Conservation (phyloP, 257 asterid genomes). For the Leptodermis oblonga region DNA sequence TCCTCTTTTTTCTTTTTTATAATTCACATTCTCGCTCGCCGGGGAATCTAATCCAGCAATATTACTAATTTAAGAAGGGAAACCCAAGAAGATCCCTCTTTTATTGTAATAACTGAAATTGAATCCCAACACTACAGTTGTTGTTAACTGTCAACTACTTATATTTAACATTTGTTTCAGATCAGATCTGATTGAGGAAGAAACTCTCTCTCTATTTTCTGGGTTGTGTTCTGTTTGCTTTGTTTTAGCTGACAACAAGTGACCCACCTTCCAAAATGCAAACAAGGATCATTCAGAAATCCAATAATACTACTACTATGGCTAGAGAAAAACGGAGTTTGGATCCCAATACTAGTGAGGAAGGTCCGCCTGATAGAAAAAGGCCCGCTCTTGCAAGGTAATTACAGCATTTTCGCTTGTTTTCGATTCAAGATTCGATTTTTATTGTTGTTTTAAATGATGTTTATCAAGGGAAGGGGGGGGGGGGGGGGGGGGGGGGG, state of each 20-base stretch:
- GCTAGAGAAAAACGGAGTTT: constrained; percentile 72
- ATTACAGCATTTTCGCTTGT: background rate
- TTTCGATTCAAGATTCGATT: background rate
- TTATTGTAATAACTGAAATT: constrained; percentile 5
- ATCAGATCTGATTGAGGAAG: constrained; percentile 10
- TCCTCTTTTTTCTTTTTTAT: constrained; percentile 17
- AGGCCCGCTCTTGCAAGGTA: constrained; percentile 99
- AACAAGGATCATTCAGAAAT: constrained; percentile 48
- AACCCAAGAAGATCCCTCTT: constrained; percentile 7
- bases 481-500: background rate
- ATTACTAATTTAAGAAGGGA: background rate
- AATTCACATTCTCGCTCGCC: constrained; percentile 23
- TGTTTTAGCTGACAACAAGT: background rate
- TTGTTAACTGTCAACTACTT: background rate
- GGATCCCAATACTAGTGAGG: constrained; percentile 56
- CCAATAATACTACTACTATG: constrained; percentile 52
- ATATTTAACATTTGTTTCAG: background rate
- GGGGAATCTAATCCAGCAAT: constrained; percentile 27
- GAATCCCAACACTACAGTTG: background rate
- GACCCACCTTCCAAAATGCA: constrained; percentile 53
- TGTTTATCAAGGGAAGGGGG: background rate
- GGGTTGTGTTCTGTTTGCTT: background rate
- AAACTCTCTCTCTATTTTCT: background rate
- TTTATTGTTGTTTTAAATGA: background rate
- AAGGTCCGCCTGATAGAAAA: constrained; percentile 81